Conservation (phyloP, 352 stramenopile genomes). For the Elongisporangium undulatum region DNA sequence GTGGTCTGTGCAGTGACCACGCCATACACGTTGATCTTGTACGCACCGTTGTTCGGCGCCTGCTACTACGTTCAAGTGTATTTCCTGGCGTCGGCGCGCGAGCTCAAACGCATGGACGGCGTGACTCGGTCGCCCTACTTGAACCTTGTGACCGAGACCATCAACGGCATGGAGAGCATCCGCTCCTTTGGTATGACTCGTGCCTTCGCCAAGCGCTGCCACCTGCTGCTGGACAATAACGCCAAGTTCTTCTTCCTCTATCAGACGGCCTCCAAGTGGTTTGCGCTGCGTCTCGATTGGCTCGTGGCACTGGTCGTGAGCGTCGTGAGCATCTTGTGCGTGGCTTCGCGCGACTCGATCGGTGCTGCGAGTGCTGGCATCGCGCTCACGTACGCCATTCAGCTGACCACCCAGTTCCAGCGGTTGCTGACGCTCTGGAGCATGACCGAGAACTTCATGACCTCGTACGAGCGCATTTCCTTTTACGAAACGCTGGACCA, state of each 20-base stretch:
- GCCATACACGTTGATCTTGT: slow-evolving; percentile 15
- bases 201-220: too few relatives aligned
- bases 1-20: slow-evolving; percentile 19
- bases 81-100: slow-evolving; percentile 52
- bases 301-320: slow-evolving; percentile 88
- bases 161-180: slow-evolving; percentile 68
- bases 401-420: too few relatives aligned
- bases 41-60: slow-evolving; percentile 23
- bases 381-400: slow-evolving; percentile 91
- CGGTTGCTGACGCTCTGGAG: slow-evolving; percentile 6
- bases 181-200: slow-evolving; percentile 53
- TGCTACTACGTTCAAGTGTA: slow-evolving; percentile 39
- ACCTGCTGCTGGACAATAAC: slow-evolving; percentile 44
- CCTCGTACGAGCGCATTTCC: slow-evolving; percentile 85
- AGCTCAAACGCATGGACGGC: slow-evolving; percentile 90
- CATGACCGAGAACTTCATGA: slow-evolving; percentile 95
- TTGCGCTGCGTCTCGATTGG: slow-evolving; percentile 92
- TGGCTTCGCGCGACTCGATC: too few relatives aligned
- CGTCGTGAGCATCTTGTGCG: slow-evolving; percentile 42
- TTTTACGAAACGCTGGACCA: slow-evolving; percentile 46
- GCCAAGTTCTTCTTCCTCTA: slow-evolving; percentile 88
- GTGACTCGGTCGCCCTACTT: slow-evolving; percentile 80
- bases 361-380: slow-evolving; percentile 79
- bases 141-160: slow-evolving; percentile 86
- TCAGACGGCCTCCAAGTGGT: slow-evolving; percentile 93